Conservation (phyloP, 495 filamentous ascomycete species). For the Talaromyces proteolyticus region DNA sequence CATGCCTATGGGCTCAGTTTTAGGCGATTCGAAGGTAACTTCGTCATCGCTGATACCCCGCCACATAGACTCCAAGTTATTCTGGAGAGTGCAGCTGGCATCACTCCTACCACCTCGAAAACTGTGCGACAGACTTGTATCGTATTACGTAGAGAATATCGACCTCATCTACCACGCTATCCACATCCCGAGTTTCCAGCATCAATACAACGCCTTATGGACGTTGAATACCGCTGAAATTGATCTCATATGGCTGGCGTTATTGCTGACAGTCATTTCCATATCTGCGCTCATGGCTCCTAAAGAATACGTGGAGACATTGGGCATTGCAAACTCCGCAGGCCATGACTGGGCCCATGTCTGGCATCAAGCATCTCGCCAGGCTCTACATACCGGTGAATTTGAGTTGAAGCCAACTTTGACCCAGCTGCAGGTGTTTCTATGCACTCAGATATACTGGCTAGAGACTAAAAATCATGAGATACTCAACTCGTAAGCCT, state of each 20-base stretch:
- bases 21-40: not conserved
- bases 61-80: constrained; percentile 3
- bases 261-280: constrained; percentile 7
- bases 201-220: constrained; percentile 5
- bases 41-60: not conserved
- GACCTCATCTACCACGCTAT: constrained; percentile 8
- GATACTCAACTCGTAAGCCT: constrained; percentile 5
- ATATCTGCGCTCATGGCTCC: constrained; percentile 4
- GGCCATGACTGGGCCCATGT: constrained; percentile 4
- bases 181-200: constrained; percentile 6
- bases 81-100: constrained; percentile 6
- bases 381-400: constrained; percentile 3
- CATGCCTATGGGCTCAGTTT: not conserved
- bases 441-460: constrained; percentile 6
- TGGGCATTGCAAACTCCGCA: not conserved
- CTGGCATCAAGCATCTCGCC: constrained; percentile 6
- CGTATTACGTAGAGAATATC: constrained; percentile 8
- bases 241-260: constrained; percentile 8
- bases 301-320: not conserved
- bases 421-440: constrained; percentile 3
- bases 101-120: constrained; percentile 4
- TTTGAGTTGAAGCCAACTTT: constrained; percentile 4
- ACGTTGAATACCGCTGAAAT: not conserved
- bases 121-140: constrained; percentile 4
- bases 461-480: constrained; percentile 4